Evolutionary conservation across 1,284 basidiomycete species (phyloP).

Genomic region (Lentinula novae-zelandiae): DNA sequence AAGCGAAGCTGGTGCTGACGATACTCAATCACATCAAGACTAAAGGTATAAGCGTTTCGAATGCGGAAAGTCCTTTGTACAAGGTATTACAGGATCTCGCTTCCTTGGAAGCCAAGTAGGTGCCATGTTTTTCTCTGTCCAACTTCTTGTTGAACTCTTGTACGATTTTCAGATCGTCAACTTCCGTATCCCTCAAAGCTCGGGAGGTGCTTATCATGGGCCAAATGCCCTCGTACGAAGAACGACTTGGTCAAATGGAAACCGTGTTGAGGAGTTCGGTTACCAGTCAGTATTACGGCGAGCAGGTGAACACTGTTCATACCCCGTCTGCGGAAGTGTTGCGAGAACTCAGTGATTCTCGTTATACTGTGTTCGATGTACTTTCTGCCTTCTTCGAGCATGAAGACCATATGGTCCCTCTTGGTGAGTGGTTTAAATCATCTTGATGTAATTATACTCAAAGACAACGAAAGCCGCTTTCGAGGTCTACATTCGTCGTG

Average conservation of each 20-base stretch:
- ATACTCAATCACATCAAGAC: constrained; percentile 89
- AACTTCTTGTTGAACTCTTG: neutral
- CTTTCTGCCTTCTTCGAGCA: constrained; percentile 94
- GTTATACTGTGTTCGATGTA: constrained; percentile 97
- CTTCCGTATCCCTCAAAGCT: constrained; percentile 89
- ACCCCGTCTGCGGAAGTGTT: constrained; percentile 84
- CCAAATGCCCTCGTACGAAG: constrained; percentile 96
- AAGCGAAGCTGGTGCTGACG: constrained; percentile 84
- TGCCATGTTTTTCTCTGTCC: constrained; percentile 10
- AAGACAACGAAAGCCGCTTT: constrained; percentile 66
- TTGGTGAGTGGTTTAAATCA: constrained; percentile 49
- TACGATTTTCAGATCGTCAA: constrained; percentile 63
- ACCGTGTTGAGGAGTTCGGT: constrained; percentile 87
- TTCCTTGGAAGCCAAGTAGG: constrained; percentile 81
- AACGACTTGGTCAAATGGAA: constrained; percentile 94
- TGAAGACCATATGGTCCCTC: constrained; percentile 77
- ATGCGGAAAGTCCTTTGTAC: constrained; percentile 65
- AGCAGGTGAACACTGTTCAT: constrained; percentile 66
- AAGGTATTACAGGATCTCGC: constrained; percentile 79
- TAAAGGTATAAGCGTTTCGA: constrained; percentile 69
- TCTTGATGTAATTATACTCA: constrained; percentile 12
- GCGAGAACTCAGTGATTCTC: constrained; percentile 92
- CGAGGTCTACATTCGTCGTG: constrained; percentile 94
- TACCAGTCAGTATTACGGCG: constrained; percentile 85
- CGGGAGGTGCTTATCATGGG: constrained; percentile 96